Conservation (phyloP, 495 filamentous ascomycete species). For the Wilcoxina mikolae region DNA sequence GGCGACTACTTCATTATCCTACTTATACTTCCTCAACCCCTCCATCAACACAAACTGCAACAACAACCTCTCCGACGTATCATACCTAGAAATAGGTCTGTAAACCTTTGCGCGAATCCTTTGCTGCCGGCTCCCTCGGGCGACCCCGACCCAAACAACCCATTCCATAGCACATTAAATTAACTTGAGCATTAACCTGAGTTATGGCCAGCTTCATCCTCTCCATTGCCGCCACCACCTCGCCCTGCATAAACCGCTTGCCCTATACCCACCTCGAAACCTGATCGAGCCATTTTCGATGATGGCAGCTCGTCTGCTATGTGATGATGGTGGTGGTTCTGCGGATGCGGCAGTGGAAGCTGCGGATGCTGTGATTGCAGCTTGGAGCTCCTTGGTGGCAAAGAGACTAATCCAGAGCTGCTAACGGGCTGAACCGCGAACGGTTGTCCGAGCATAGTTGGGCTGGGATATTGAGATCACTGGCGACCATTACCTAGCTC, state of each 20-base stretch:
- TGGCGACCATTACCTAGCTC: constrained; percentile 24
- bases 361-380: constrained; percentile 12
- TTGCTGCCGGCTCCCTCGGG: too few species aligned
- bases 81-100: too few species aligned
- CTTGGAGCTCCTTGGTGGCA: too few species aligned
- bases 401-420: too few species aligned
- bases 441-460: constrained; percentile 14
- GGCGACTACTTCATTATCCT: too few species aligned
- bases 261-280: constrained; percentile 29
- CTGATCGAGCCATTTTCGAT: constrained; percentile 25
- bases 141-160: too few species aligned
- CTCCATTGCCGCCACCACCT: constrained; percentile 29
- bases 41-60: too few species aligned
- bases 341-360: background rate
- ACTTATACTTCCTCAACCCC: too few species aligned
- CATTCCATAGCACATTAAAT: too few species aligned
- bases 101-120: too few species aligned
- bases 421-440: constrained; percentile 9
- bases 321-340: constrained; percentile 19
- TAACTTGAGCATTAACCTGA: too few species aligned
- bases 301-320: constrained; percentile 26
- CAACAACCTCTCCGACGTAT: too few species aligned
- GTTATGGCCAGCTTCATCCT: constrained; percentile 30
- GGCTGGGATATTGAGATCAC: constrained; percentile 27
- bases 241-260: constrained; percentile 5